Evolutionary conservation across 169 alveolate genomes (phyloP).

Genomic region (Condylostoma magnum): DNA sequence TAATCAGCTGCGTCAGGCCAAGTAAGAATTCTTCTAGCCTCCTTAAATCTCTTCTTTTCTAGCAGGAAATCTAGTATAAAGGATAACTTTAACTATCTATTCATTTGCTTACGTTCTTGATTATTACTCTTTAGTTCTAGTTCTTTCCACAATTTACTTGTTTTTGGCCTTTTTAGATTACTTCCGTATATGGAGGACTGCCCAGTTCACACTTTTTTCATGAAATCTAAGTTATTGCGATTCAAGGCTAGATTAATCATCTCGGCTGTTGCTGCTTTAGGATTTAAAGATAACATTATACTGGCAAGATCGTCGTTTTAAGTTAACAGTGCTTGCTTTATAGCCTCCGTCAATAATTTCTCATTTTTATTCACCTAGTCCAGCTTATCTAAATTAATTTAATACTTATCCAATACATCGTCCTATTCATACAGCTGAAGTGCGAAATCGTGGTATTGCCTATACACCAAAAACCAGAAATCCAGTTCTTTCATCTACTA

Average conservation of each 20-base stretch:
- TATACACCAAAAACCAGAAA: conserved; percentile 10
- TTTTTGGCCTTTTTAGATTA: background rate
- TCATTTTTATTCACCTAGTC: background rate
- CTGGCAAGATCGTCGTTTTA: conserved; percentile 12
- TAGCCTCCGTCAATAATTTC: background rate
- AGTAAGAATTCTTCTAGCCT: conserved; percentile 11
- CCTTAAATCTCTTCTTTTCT: background rate
- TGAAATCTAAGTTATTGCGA: background rate
- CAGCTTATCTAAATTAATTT: background rate
- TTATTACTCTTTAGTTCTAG: background rate
- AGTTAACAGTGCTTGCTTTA: background rate
- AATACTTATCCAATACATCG: background rate
- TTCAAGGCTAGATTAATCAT: conserved; percentile 5
- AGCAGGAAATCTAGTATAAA: conserved; percentile 2
- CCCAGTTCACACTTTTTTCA: conserved; percentile 23
- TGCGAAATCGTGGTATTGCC: background rate
- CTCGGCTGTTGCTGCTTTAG: background rate
- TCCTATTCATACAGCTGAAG: background rate
- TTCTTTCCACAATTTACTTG: background rate
- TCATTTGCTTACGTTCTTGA: background rate
- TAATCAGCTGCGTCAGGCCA: conserved; percentile 34
- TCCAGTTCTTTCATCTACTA: background rate
- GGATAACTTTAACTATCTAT: background rate
- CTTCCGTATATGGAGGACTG: background rate
- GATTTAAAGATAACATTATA: background rate